A percentile compares a stretch with the other conserved stretches of the same genome.
phyloP scores from a whole-genome alignment of 192 early-diverging fungal species.

The Coemansia sp. region DNA sequence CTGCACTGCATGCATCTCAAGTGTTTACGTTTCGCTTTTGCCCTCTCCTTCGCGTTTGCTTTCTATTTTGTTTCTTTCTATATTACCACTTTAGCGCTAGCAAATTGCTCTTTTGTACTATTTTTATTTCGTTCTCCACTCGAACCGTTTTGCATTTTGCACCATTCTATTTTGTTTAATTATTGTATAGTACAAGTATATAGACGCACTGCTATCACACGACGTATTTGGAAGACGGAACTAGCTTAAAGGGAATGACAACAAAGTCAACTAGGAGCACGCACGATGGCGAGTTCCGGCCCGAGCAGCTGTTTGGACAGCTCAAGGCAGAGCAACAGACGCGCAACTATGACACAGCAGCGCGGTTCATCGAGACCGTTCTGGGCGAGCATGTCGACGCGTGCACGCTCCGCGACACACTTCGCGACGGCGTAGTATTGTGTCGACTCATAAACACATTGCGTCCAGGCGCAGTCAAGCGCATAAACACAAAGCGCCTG shows the following conservation, averaged over 20 bases:
- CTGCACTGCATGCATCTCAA: background rate
- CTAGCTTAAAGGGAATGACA: background rate
- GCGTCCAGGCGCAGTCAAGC: slow-evolving; percentile 68
- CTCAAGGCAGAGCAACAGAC: slow-evolving; percentile 63
- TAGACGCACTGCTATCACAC: background rate
- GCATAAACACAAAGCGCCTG: slow-evolving; percentile 67
- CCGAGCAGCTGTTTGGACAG: slow-evolving; percentile 56
- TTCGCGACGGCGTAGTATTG: slow-evolving; percentile 76
- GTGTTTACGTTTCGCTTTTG: background rate
- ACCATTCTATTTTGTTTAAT: slow-evolving; percentile 3
- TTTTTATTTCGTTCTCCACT: background rate
- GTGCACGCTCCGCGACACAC: slow-evolving; percentile 58
- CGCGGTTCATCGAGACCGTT: slow-evolving; percentile 63
- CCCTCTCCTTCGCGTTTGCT: background rate
- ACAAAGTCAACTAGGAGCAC: background rate
- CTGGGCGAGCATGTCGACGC: slow-evolving; percentile 59
- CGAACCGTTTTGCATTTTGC: background rate
- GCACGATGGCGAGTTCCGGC: slow-evolving; percentile 42
- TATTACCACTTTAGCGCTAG: background rate
- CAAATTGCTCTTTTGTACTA: background rate
- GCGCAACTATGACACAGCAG: slow-evolving; percentile 63
- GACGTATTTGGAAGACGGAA: too few relatives aligned
- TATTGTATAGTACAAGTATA: background rate
- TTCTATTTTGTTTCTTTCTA: background rate
- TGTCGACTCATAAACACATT: slow-evolving; percentile 80